These are phyloP conservation scores for Rhodamnia rubescens DNA, from an alignment of 345 rosid species.

Conservation along the genomic window DNA sequence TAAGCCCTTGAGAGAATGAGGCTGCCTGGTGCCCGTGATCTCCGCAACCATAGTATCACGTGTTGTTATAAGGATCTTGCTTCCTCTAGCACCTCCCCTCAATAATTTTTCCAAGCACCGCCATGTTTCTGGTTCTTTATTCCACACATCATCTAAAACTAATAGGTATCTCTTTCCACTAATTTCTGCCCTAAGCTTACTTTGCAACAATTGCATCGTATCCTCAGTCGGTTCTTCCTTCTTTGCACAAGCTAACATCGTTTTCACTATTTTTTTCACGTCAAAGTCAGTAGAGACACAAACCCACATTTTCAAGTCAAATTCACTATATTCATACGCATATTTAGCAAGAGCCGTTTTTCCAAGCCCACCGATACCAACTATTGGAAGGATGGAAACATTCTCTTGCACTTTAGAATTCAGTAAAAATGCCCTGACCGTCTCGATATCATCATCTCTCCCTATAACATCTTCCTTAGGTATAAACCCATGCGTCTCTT, in stretches of 20 bases:
- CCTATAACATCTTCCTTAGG: neutral
- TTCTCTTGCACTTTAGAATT: neutral
- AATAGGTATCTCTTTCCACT: neutral
- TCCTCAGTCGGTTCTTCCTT: fast-evolving
- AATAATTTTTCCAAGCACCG: neutral
- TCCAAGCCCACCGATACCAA: neutral
- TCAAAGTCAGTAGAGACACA: neutral
- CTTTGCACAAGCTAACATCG: neutral
- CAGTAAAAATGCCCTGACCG: neutral
- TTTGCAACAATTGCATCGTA: neutral
- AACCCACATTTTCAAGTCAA: neutral
- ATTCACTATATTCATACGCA: too few species aligned
- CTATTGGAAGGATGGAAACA: neutral
- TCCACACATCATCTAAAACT: neutral
- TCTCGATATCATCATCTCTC: neutral
- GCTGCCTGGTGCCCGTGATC: neutral
- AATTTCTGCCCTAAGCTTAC: neutral
- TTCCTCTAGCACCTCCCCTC: neutral
- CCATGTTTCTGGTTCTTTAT: neutral
- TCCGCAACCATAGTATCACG: neutral
- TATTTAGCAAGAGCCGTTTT: neutral
- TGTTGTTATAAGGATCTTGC: neutral
- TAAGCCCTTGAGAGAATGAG: neutral
- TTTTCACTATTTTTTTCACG: too few species aligned
- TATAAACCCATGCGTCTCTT: too few species aligned